A percentile compares a stretch with the other conserved stretches of the same genome.
phyloP scores from a whole-genome alignment of 2,329 filamentous ascomycete species.

The Aspergillus quadrilineatus region DNA sequence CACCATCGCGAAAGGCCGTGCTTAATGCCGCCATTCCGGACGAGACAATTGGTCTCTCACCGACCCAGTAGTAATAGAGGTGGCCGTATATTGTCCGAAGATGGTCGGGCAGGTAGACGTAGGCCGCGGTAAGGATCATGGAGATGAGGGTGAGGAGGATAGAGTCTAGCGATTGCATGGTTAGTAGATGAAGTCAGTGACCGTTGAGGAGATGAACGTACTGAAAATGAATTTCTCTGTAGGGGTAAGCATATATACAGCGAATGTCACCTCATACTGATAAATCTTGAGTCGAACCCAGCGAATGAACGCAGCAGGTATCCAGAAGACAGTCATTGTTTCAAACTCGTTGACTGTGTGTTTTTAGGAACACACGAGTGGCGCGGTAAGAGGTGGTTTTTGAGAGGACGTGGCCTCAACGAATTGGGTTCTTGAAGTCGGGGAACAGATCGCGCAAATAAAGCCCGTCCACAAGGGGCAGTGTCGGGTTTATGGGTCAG shows the following conservation, averaged over 20 bases:
- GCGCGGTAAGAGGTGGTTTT: neutral
- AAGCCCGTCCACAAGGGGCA: neutral
- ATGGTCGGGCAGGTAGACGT: conserved; percentile 92
- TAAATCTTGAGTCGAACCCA: conserved; percentile 96
- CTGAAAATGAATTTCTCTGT: conserved; percentile 97
- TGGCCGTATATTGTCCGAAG: conserved; percentile 77
- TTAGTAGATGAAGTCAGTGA: neutral
- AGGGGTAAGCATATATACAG: conserved; percentile 94
- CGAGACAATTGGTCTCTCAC: conserved; percentile 57
- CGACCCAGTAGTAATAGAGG: conserved; percentile 92
- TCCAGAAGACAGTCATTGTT: conserved; percentile 33
- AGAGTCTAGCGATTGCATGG: conserved; percentile 61
- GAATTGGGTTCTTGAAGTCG: neutral
- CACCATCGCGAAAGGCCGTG: conserved; percentile 33
- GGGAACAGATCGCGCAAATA: neutral
- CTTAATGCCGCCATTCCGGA: conserved; percentile 32
- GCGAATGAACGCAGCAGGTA: conserved; percentile 61
- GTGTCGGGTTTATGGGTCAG: neutral
- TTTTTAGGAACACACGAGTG: neutral
- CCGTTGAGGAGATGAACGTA: conserved; percentile 50
- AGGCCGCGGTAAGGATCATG: conserved; percentile 80
- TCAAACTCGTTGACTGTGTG: neutral
- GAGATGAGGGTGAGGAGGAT: conserved; percentile 86
- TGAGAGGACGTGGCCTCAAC: neutral
- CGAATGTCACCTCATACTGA: conserved; percentile 96